Evolutionary conservation across 441 rosid genomes (phyloP).

Genomic region (Gossypium lobatum): DNA sequence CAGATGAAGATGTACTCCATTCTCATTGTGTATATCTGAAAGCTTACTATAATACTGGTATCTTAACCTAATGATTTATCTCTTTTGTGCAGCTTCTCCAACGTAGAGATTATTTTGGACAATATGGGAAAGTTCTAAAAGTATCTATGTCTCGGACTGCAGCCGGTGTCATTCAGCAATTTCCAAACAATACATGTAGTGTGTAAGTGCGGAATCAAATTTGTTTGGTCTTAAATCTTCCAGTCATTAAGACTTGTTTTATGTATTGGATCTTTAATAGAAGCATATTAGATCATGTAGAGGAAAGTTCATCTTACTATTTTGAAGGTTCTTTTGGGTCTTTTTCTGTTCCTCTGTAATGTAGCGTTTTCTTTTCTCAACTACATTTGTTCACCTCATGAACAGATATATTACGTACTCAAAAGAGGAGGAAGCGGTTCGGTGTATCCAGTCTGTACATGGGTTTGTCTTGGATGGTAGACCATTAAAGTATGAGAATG

Average conservation of each 20-base stretch:
- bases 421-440: conserved; percentile 79
- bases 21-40: background rate
- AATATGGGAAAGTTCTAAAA: conserved; percentile 62
- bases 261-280: background rate
- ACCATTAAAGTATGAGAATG: conserved; percentile 50
- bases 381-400: background rate
- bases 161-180: conserved; percentile 55
- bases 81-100: conserved; percentile 46
- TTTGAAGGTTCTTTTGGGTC: background rate
- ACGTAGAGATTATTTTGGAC: conserved; percentile 56
- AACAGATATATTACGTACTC: conserved; percentile 70
- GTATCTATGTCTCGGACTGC: conserved; percentile 66
- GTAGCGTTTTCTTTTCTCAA: background rate
- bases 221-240: background rate
- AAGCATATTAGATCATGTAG: background rate
- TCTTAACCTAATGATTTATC: background rate
- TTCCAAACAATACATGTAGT: conserved; percentile 64
- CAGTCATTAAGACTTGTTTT: background rate
- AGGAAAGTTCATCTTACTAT: background rate
- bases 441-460: conserved; percentile 87
- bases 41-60: background rate
- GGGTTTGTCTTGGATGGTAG: conserved; percentile 75
- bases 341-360: background rate
- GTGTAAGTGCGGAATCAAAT: conserved; percentile 47
- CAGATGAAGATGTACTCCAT: conserved; percentile 48